Evolutionary conservation across 306 rosid species (phyloP).

Genomic region (Acacia confusa): DNA sequence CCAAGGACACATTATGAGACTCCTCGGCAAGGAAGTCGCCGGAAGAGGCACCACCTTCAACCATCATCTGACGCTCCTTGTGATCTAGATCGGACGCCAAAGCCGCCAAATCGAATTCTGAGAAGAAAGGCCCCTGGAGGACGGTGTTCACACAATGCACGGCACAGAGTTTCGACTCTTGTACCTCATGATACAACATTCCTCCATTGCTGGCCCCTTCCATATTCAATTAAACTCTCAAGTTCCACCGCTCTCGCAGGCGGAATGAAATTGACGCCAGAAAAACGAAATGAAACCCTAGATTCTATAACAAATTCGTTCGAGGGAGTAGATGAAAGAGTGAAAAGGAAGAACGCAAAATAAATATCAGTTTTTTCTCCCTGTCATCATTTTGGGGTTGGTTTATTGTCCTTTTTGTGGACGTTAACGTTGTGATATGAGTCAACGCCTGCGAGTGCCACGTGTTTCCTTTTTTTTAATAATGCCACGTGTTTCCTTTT

Average conservation of each 20-base stretch:
- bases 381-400: not conserved
- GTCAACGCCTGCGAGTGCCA: not conserved
- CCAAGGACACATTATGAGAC: conserved; percentile 93
- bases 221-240: conserved; percentile 39
- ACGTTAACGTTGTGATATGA: conserved; percentile 6
- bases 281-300: conserved; percentile 43
- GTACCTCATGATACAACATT: conserved; percentile 95
- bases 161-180: conserved; percentile 96
- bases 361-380: not conserved
- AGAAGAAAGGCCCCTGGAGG: conserved; percentile 91
- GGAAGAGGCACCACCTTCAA: conserved; percentile 44
- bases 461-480: not conserved
- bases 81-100: conserved; percentile 90
- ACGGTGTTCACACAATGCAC: conserved; percentile 96
- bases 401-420: not conserved
- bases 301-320: not conserved
- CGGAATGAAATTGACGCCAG: not conserved
- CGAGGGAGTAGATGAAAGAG: not conserved
- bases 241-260: not conserved
- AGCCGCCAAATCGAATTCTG: conserved; percentile 97
- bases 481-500: not conserved
- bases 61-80: conserved; percentile 89
- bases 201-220: conserved; percentile 98
- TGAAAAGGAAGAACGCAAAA: not conserved
- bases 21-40: conserved; percentile 79